These are phyloP conservation scores for Brassica hybrid DNA, from an alignment of 441 rosid genomes.

Conservation along the genomic window DNA sequence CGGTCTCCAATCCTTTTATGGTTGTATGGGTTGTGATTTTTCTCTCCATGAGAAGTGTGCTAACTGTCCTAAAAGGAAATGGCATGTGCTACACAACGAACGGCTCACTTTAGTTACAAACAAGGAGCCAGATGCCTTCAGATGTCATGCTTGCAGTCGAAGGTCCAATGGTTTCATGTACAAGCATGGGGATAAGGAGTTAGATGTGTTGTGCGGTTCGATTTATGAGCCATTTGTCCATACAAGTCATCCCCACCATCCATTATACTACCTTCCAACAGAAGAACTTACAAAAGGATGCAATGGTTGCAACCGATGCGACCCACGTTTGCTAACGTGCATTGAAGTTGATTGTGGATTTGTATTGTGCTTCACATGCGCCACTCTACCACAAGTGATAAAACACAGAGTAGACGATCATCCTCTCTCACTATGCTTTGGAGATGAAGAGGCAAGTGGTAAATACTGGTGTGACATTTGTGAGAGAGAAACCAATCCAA, in stretches of 20 bases:
- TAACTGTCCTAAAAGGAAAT: not conserved
- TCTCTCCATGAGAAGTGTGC: not conserved
- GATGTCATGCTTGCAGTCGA: not conserved
- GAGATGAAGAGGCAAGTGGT: not conserved
- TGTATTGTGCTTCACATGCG: not conserved
- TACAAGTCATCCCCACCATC: not conserved
- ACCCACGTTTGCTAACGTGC: not conserved
- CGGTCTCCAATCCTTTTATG: not conserved
- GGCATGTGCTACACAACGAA: not conserved
- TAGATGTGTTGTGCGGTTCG: conserved; percentile 6
- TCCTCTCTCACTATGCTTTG: not conserved
- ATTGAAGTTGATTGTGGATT: not conserved
- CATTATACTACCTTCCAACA: not conserved
- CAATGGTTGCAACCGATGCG: not conserved
- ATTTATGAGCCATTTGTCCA: not conserved
- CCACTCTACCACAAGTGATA: not conserved
- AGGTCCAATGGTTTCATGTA: conserved; percentile 8
- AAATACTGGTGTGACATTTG: not conserved
- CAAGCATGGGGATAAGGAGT: not conserved
- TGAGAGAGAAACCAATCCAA: not conserved
- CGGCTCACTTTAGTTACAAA: not conserved
- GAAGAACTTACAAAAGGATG: rapidly evolving
- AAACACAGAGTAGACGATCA: not conserved
- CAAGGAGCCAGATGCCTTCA: rapidly evolving
- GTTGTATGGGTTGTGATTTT: not conserved